These are phyloP conservation scores for Epichloe brachyelytri DNA, from an alignment of 2,329 filamentous ascomycete species.

Conservation along the genomic window DNA sequence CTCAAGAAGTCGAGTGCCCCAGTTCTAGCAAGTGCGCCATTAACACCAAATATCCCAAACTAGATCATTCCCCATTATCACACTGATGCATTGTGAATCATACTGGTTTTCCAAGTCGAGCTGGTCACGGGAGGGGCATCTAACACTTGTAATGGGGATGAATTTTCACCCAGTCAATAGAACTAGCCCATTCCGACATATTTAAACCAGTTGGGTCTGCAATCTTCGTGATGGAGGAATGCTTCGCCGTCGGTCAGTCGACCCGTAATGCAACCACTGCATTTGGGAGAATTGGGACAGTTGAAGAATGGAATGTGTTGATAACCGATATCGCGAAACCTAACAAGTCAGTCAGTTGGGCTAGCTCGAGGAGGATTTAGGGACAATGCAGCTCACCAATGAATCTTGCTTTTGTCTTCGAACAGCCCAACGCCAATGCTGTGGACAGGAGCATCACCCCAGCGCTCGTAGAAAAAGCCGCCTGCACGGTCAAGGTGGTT, in stretches of 20 bases:
- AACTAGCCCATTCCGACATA: slow-evolving; percentile 69
- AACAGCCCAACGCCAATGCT: slow-evolving; percentile 87
- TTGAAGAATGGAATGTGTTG: slow-evolving; percentile 98
- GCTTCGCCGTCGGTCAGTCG: slow-evolving; percentile 79
- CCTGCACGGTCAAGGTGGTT: slow-evolving; percentile 91
- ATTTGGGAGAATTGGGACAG: slow-evolving; percentile 93
- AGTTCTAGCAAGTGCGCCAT: slow-evolving; percentile 4
- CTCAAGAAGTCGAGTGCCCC: neutral
- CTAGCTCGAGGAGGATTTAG: neutral
- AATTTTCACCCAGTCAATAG: neutral
- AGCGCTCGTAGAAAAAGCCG: slow-evolving; percentile 97
- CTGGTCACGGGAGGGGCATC: neutral
- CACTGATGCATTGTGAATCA: neutral
- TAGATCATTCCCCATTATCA: neutral
- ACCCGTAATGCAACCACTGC: slow-evolving; percentile 73
- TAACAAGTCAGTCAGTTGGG: slow-evolving; percentile 23
- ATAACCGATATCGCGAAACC: slow-evolving; percentile 99
- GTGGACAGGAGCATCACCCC: slow-evolving; percentile 96
- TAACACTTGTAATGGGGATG: neutral
- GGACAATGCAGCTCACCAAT: slow-evolving; percentile 55
- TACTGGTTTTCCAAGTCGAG: neutral
- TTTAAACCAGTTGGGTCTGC: slow-evolving; percentile 94
- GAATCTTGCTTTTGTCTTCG: slow-evolving; percentile 79
- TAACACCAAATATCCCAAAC: slow-evolving; percentile 4
- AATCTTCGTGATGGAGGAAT: slow-evolving; percentile 83